These are phyloP conservation scores for Epichloe sibirici DNA, from an alignment of 2,329 filamentous ascomycete genomes.

Conservation along the genomic window DNA sequence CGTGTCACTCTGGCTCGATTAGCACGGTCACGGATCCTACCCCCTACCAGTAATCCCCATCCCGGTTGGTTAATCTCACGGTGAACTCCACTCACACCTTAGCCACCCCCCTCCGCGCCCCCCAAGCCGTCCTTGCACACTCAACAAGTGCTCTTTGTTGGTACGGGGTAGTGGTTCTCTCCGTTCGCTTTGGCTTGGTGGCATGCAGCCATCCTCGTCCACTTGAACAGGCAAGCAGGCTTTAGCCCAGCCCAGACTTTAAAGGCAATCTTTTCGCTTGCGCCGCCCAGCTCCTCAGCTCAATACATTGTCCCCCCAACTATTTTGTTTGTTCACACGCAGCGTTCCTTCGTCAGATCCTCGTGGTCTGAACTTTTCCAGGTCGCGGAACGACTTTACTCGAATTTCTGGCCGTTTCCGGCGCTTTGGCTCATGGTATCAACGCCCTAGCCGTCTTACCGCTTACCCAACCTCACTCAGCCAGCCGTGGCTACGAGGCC, in stretches of 20 bases:
- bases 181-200: neutral
- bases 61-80: slow-evolving; percentile 29
- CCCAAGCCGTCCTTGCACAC: slow-evolving; percentile 5
- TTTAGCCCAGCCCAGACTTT: slow-evolving; percentile 11
- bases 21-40: slow-evolving; percentile 13
- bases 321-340: slow-evolving; percentile 4
- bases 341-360: slow-evolving; percentile 7
- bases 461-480: slow-evolving; percentile 2
- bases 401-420: slow-evolving; percentile 6
- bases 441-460: slow-evolving; percentile 2
- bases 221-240: slow-evolving; percentile 10
- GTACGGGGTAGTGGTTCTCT: neutral
- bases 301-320: slow-evolving; percentile 24
- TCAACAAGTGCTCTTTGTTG: neutral
- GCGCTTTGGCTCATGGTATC: slow-evolving; percentile 4
- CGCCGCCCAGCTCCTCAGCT: slow-evolving; percentile 34
- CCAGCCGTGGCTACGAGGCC: neutral
- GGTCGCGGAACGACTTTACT: slow-evolving; percentile 5
- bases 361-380: neutral
- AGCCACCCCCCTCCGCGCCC: slow-evolving; percentile 12
- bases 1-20: neutral
- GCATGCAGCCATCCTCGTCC: slow-evolving; percentile 14
- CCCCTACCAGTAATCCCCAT: slow-evolving; percentile 18
- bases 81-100: slow-evolving; percentile 29
- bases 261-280: slow-evolving; percentile 42